Conservation (phyloP, 2,329 filamentous ascomycete genomes). For the Septoria linicola region DNA sequence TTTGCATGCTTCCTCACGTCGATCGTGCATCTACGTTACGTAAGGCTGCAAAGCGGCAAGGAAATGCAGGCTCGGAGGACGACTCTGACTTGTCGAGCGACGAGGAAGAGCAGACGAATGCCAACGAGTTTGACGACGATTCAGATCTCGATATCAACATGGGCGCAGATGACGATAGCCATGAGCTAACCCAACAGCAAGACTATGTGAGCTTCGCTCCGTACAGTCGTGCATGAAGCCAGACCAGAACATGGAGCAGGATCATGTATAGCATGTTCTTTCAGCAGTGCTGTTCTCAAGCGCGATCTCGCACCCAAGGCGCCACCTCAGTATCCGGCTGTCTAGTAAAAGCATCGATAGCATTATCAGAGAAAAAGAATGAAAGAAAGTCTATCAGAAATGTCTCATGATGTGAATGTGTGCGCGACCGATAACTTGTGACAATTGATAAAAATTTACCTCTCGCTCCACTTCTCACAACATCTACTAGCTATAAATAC, state of each 20-base stretch:
- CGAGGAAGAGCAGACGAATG: conserved; percentile 62
- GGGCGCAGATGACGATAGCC: conserved; percentile 39
- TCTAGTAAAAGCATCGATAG: not conserved
- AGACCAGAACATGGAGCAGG: not conserved
- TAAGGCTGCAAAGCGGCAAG: conserved; percentile 53
- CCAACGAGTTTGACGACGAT: conserved; percentile 51
- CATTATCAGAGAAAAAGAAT: conserved; percentile 2
- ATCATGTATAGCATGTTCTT: not conserved
- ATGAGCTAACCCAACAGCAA: conserved; percentile 53
- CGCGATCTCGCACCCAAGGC: too few relatives aligned
- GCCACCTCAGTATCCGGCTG: too few relatives aligned
- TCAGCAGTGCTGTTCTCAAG: not conserved
- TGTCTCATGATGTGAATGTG: not conserved
- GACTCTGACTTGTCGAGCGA: conserved; percentile 70
- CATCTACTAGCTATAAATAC: too few relatives aligned
- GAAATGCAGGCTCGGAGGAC: conserved; percentile 35
- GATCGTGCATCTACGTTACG: conserved; percentile 80
- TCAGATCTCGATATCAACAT: conserved; percentile 50
- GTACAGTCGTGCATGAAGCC: not conserved
- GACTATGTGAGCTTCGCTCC: conserved; percentile 51
- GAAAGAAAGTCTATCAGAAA: not conserved
- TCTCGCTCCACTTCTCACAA: too few relatives aligned
- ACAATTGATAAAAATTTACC: too few relatives aligned
- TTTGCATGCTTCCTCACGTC: conserved; percentile 83
- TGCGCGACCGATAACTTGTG: too few relatives aligned